Conservation (phyloP, 2,329 filamentous ascomycete genomes). For the Trichophyton schoenleinii region DNA sequence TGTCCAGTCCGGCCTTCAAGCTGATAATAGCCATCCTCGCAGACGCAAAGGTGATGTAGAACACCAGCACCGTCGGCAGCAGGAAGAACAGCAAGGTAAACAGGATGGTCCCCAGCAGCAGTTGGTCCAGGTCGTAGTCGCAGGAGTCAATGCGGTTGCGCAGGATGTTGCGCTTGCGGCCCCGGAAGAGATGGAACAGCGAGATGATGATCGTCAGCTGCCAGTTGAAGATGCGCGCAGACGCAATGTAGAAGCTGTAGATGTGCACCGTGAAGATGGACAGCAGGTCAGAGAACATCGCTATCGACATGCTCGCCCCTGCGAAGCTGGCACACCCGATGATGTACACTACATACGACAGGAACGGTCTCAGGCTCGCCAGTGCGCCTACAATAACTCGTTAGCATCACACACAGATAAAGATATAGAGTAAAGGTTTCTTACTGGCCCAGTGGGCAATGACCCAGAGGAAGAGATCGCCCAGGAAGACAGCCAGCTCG, state of each 20-base stretch:
- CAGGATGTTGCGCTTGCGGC: constrained; percentile 94
- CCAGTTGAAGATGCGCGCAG: constrained; percentile 95
- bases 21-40: constrained; percentile 91
- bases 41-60: constrained; percentile 90
- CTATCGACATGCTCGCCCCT: constrained; percentile 92
- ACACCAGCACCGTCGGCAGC: constrained; percentile 86
- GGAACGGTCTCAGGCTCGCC: constrained; percentile 58
- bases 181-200: constrained; percentile 95
- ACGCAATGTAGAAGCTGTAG: constrained; percentile 95
- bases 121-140: constrained; percentile 94
- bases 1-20: constrained; percentile 83
- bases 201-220: constrained; percentile 93
- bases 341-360: constrained; percentile 82
- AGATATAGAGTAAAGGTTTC: constrained; percentile 19
- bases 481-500: constrained; percentile 84
- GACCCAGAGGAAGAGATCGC: constrained; percentile 93
- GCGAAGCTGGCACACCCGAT: constrained; percentile 92
- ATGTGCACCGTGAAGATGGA: constrained; percentile 90
- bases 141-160: constrained; percentile 97
- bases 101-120: constrained; percentile 88
- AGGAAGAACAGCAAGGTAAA: constrained; percentile 94
- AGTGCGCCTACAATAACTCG: constrained; percentile 56
- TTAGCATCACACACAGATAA: neutral
- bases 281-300: constrained; percentile 84
- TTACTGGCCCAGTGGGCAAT: constrained; percentile 92